These are phyloP conservation scores for Ajuga chamaepitys DNA, from an alignment of 257 asterid genomes.

Conservation along the genomic window DNA sequence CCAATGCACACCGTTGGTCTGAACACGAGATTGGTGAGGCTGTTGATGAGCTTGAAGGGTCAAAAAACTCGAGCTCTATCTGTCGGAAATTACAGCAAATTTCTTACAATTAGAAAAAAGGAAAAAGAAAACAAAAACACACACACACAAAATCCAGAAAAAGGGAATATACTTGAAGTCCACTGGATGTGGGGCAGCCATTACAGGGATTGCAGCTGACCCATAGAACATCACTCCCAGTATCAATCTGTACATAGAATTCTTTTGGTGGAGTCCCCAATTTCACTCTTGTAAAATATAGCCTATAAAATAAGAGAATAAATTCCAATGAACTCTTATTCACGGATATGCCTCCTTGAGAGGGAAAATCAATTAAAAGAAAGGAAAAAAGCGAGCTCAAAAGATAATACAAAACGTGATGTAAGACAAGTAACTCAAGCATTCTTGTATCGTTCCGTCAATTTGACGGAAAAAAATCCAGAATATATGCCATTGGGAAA, in stretches of 20 bases:
- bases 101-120: not conserved
- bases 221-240: constrained; percentile 99
- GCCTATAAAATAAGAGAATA: constrained; percentile 41
- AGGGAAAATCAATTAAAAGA: not conserved
- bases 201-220: constrained; percentile 73
- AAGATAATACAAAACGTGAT: not conserved
- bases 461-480: constrained; percentile 5
- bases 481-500: constrained; percentile 17
- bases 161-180: constrained; percentile 62
- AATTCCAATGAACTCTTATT: not conserved
- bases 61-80: constrained; percentile 83
- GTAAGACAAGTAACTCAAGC: not conserved
- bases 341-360: not conserved
- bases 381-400: not conserved
- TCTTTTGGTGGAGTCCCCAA: constrained; percentile 89
- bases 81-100: constrained; percentile 24
- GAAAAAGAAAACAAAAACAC: not conserved
- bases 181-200: constrained; percentile 94
- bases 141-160: not conserved
- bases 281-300: constrained; percentile 74
- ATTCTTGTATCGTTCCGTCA: constrained; percentile 1
- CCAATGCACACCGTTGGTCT: constrained; percentile 70
- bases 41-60: constrained; percentile 68
- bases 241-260: constrained; percentile 94
- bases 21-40: constrained; percentile 61